Evolutionary conservation across 768 basidiomycete genomes (phyloP), one percentile per base, ranked within the genome.

Genomic region (Suillus fuscotomentosus): DNA sequence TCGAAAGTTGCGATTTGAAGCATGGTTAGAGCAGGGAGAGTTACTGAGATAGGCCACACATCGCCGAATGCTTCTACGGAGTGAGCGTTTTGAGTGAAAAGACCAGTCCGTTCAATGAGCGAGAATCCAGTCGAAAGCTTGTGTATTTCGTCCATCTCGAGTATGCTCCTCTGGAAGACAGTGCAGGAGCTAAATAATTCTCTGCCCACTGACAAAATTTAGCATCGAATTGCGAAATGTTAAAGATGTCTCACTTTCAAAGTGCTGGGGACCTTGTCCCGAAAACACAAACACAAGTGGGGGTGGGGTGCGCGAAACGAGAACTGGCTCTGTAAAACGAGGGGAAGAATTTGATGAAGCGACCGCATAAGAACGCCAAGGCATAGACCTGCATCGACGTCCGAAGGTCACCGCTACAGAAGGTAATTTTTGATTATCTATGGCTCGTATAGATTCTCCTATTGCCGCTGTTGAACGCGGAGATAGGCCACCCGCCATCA

Each of bases 1-100:
- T 84, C 83, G 65, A 78, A 76, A 7, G 83, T 61, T 0, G 82
- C 83, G 11, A 84, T 79, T 65, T 84, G 83, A 59, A 82, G 66
- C 67, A 84, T 81, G 1, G 79, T 70, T 24, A 83, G 66, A 2
- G 81, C 71, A 3, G 82, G 81, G 5, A 83, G 71, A 15, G 75
- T 81, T 10, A 82, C 60, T 1, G 74, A 67, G 10, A 81, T 78
- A 3, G 75, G 72, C 76, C 76, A 77, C 2, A 67, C 59, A 14
- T 67, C 63, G n/a, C 66, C 63, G 2, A 14, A 27, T 11, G 22
- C 43, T 10, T 59, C n/a, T 7, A 36, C 10, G 13, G 72, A 65
- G 3, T 63, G 65, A 22, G 63, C 50, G n/a, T 67, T 55, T 13
- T 41, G 39, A 5, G 43, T 67, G 67, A 83, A 84, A 10, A 83